Base-by-base conservation (phyloP, 208 protist genomes). In the Leishmania lainsoni region DNA sequence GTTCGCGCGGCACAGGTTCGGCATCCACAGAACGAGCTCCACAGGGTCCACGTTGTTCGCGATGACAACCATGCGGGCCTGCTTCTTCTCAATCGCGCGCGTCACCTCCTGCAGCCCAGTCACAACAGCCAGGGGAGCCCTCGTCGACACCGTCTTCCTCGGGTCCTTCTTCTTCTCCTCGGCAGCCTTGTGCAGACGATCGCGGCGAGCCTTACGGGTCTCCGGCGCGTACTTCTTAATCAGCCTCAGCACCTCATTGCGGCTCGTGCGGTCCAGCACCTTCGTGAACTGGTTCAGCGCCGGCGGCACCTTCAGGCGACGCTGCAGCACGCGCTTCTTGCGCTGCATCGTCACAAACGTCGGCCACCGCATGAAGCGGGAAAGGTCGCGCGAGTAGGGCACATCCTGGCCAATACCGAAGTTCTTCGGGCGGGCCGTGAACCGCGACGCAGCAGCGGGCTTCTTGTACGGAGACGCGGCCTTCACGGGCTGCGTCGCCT, bases 31-130 rank as follows among this genome's bases (percentile, higher is more conserved):
- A 76, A 99, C 99, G 29, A 99, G 88, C 94, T 99, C 99, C 81
- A 99, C 96, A 78, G 99, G 99, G 87, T 99, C 99, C 82, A 99
- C 99, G 92, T 99, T 99, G 95, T 99, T 98, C 66, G 99, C 99
- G 81, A 99, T 99, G 78, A 99, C 92, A 78, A 99, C 99, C 42
- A 99, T 90, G 85, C 98, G 96, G 45, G 99, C 99, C 85, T 99
- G 99, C 95, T 99, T 99, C 86, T 96, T 94, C 95, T 99, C 99
- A 80, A 99, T 96, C 32, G 99, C 90, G 76, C 90, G 91, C 69
- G 98, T 99, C 85, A 99, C 97, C 90, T 99, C 92, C 95, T 99
- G 99, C 76, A 99, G 89, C 76, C 99, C 99, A 81, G 85, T 99
- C 80, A 99, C 97, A 48, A 99, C 83, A 81, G 87, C 79, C 66